Base-by-base conservation (phyloP, 2,329 filamentous ascomycete genomes). In the Diaporthe eres region DNA sequence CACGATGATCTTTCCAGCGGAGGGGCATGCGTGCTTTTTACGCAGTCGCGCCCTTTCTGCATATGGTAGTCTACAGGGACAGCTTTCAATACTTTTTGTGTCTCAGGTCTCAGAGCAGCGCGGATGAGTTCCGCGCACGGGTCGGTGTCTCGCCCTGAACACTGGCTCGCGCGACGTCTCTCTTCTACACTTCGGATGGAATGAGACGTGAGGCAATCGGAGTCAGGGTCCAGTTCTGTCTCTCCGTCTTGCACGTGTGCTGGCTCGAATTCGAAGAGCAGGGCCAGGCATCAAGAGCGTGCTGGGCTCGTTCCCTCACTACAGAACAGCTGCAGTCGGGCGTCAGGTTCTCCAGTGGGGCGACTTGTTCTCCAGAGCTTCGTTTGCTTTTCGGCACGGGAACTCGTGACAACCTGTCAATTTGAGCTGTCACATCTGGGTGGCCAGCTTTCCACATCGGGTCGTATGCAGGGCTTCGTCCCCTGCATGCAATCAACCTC, bases 341-440 rank as follows among this genome's bases (percentile, higher is more conserved):
- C 34, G 34, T 34, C 34, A 34, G 4, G 44, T 39, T 39, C 61
- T 31, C 42, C 47, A 42, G 34, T 28, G 34, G 15, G n/a, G 31
- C 22, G 25, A 15, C 34, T 55, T 53, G n/a, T n/a, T 53, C 47
- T 39, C 34, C 47, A 42, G 31, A 12, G 6, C 25, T 37, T 51
- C 9, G 65, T 70, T 70, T 70, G 65, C 49, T 55, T 42, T 42
- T 55, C 13, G 34, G 13, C 22, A 60, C 34, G 31, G 47, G 65
- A 25, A 10, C 17, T 53, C 63, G 47, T 53, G 47, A 2, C 47
- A 39, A 19, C 8, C 49, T 42, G 34, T 55, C 47, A 22, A 42
- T 39, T 49, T 42, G 65, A 70, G 28, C 65, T 51, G 65, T 70
- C 65, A 70, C 65, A 70, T 42, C 22, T 70, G 15, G 15, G 12